phyloP scores from a whole-genome alignment of 306 rosid species.

The Acmispon strigosus region DNA sequence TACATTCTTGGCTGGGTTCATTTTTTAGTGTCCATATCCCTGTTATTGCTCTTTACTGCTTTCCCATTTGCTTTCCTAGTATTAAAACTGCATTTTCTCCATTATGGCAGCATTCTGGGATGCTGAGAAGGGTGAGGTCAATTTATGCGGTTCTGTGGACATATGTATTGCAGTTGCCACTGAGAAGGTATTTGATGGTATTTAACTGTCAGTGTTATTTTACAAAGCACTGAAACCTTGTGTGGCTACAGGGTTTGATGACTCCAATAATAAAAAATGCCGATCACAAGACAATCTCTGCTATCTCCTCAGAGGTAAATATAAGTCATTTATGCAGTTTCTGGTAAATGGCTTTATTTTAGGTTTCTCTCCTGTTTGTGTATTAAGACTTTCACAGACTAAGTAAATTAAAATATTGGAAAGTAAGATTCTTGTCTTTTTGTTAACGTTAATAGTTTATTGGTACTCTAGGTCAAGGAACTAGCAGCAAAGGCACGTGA shows the following conservation, averaged over 20 bases:
- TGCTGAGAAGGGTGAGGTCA: constrained; percentile 61
- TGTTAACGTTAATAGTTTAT: constrained; percentile 6
- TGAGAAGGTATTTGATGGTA: constrained; percentile 63
- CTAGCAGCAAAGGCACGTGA: constrained; percentile 85
- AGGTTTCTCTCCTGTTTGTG: neutral
- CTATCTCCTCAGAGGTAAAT: constrained; percentile 80
- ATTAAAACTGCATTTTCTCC: constrained; percentile 9
- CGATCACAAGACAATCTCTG: constrained; percentile 82
- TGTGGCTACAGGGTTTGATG: constrained; percentile 76
- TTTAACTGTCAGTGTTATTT: constrained; percentile 14
- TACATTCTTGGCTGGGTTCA: neutral
- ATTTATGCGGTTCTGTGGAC: constrained; percentile 61
- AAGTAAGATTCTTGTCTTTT: constrained; percentile 5
- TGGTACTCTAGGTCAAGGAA: constrained; percentile 65
- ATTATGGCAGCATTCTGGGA: constrained; percentile 76
- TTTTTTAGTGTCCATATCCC: neutral
- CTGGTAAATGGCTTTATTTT: neutral
- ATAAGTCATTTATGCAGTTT: neutral
- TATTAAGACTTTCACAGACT: neutral
- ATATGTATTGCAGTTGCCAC: constrained; percentile 98
- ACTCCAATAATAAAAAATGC: constrained; percentile 94
- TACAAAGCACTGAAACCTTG: constrained; percentile 15
- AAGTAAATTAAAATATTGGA: constrained; percentile 11
- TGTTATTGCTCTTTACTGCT: constrained; percentile 2
- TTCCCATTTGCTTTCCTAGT: neutral